phyloP scores from a whole-genome alignment of 1,139 yeast genomes.

The Chernovozyma aurita region DNA sequence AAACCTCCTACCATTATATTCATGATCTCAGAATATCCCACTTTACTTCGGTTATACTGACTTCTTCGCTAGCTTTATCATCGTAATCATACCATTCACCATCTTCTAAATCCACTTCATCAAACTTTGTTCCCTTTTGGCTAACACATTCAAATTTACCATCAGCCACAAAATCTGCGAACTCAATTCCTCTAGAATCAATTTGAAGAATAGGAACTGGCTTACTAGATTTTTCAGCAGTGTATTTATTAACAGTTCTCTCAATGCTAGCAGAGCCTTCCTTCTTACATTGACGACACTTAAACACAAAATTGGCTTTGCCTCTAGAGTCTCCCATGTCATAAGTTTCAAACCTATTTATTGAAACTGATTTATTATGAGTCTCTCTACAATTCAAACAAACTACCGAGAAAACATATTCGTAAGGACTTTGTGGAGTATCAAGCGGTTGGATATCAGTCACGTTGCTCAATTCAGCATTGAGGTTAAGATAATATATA shows the following conservation, averaged over 20 bases:
- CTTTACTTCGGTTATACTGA: slow-evolving; percentile 65
- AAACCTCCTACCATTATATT: too few relatives aligned
- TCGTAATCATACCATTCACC: slow-evolving; percentile 96
- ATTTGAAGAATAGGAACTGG: slow-evolving; percentile 54
- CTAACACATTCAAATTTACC: slow-evolving; percentile 67
- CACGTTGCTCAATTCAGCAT: slow-evolving; percentile 61
- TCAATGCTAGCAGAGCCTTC: slow-evolving; percentile 37
- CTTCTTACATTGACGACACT: slow-evolving; percentile 62
- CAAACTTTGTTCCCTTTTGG: slow-evolving; percentile 48
- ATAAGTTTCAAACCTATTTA: slow-evolving; percentile 59
- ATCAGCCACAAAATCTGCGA: slow-evolving; percentile 62
- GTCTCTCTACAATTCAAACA: slow-evolving; percentile 79
- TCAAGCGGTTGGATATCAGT: slow-evolving; percentile 66
- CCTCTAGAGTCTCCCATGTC: slow-evolving; percentile 74
- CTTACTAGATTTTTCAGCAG: slow-evolving; percentile 24
- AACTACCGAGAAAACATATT: slow-evolving; percentile 65
- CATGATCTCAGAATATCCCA: slow-evolving; percentile 42
- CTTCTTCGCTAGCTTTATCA: slow-evolving; percentile 77
- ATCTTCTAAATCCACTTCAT: slow-evolving; percentile 69
- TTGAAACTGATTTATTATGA: slow-evolving; percentile 70
- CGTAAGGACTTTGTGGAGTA: slow-evolving; percentile 56
- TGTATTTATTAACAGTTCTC: slow-evolving; percentile 28
- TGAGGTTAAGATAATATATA: slow-evolving; percentile 43
- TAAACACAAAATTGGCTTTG: slow-evolving; percentile 77
- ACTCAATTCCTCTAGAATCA: slow-evolving; percentile 83